Conservation (phyloP, 768 basidiomycete genomes). For the Boletales sp. region DNA sequence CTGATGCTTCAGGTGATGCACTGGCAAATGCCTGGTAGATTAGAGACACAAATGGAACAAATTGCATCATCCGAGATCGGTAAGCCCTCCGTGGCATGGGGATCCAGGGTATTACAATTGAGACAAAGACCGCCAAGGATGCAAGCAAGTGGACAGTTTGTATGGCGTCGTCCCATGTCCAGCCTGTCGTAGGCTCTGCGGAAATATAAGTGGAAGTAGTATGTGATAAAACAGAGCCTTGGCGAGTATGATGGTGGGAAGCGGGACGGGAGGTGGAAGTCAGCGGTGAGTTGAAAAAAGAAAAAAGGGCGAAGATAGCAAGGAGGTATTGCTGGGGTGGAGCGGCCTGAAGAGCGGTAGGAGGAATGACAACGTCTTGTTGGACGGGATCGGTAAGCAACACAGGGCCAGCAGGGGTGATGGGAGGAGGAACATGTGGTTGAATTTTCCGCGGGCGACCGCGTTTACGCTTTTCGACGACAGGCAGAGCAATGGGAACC, state of each 20-base stretch:
- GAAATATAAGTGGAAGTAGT: conserved; percentile 20
- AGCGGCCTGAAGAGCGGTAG: conserved; percentile 7
- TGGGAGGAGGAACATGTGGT: conserved; percentile 39
- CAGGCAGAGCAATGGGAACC: conserved; percentile 26
- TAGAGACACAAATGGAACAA: conserved; percentile 24
- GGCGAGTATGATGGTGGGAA: conserved; percentile 45
- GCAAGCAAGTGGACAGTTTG: conserved; percentile 65
- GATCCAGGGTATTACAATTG: conserved; percentile 50
- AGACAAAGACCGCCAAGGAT: conserved; percentile 58
- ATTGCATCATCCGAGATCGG: conserved; percentile 21
- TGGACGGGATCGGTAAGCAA: conserved; percentile 14
- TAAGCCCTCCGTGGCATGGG: conserved; percentile 24
- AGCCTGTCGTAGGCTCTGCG: conserved; percentile 22
- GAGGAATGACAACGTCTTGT: conserved; percentile 11
- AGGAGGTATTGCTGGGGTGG: conserved; percentile 65
- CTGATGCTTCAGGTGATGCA: conserved; percentile 6
- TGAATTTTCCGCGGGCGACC: conserved; percentile 77
- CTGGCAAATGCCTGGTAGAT: conserved; percentile 3
- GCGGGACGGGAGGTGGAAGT: conserved; percentile 38
- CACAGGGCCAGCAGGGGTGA: conserved; percentile 23
- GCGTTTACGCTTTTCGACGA: conserved; percentile 77
- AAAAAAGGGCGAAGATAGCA: conserved; percentile 80
- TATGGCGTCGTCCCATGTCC: conserved; percentile 51
- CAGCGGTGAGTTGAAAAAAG: conserved; percentile 77
- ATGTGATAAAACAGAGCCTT: conserved; percentile 55